These are phyloP conservation scores for Volutella citrinella DNA, from an alignment of 2,329 filamentous ascomycete species.

Conservation along the genomic window DNA sequence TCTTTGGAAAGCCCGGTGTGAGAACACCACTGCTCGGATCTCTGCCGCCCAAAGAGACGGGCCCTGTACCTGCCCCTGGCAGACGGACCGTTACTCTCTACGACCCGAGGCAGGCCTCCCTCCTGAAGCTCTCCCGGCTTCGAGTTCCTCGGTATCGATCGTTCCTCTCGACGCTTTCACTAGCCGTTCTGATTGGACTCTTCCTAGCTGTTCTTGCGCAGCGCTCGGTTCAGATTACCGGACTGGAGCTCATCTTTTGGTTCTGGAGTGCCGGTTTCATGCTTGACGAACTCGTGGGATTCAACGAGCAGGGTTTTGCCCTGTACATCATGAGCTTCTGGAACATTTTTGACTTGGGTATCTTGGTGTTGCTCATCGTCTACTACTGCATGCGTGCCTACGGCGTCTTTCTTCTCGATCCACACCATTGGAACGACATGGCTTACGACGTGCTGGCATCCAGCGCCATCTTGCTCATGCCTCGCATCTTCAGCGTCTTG, in stretches of 20 bases:
- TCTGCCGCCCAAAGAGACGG: slow-evolving; percentile 27
- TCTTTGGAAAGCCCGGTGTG: slow-evolving; percentile 36
- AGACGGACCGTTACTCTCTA: slow-evolving; percentile 82
- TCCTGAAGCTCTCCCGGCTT: slow-evolving; percentile 87
- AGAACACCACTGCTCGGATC: slow-evolving; percentile 51
- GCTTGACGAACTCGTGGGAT: slow-evolving; percentile 92
- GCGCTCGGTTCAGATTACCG: slow-evolving; percentile 76
- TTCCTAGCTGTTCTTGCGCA: slow-evolving; percentile 79
- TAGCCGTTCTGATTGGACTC: slow-evolving; percentile 78
- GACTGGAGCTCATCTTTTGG: slow-evolving; percentile 88
- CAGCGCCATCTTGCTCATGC: slow-evolving; percentile 85
- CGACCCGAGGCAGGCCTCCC: slow-evolving; percentile 82
- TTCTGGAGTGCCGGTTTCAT: slow-evolving; percentile 97
- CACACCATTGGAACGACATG: slow-evolving; percentile 72
- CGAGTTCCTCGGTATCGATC: slow-evolving; percentile 90
- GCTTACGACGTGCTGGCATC: slow-evolving; percentile 93
- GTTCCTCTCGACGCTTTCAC: slow-evolving; percentile 82
- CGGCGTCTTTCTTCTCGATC: slow-evolving; percentile 77
- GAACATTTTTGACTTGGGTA: slow-evolving; percentile 93
- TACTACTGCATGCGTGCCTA: slow-evolving; percentile 91
- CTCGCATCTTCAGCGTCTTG: slow-evolving; percentile 85
- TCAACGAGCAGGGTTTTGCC: slow-evolving; percentile 94
- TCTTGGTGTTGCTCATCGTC: slow-evolving; percentile 77
- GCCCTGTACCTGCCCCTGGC: slow-evolving; percentile 39
- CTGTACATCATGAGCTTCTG: slow-evolving; percentile 97